Evolutionary conservation across 768 basidiomycete genomes (phyloP).

Genomic region (Solioccasus polychromus): DNA sequence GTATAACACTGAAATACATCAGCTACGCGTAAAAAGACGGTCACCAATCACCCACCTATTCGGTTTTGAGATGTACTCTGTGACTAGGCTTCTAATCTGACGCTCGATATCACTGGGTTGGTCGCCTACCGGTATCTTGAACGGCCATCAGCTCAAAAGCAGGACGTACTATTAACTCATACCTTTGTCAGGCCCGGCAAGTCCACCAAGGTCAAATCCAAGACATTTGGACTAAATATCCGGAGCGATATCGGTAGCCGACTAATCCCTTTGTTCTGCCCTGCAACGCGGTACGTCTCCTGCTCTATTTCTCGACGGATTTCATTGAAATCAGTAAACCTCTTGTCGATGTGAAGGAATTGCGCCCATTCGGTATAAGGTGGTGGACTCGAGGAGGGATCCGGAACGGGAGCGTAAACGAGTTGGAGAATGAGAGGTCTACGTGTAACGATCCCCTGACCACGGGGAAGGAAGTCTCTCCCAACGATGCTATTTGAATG

Average conservation of each 20-base stretch:
- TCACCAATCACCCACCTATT: slow-evolving; percentile 64
- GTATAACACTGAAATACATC: slow-evolving; percentile 68
- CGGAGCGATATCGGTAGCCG: slow-evolving; percentile 92
- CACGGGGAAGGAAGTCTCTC: slow-evolving; percentile 83
- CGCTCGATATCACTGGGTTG: slow-evolving; percentile 98
- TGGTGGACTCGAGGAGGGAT: slow-evolving; percentile 41
- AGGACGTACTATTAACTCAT: slow-evolving; percentile 16
- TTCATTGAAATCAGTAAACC: slow-evolving; percentile 94
- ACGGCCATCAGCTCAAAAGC: not conserved
- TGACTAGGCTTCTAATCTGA: slow-evolving; percentile 91
- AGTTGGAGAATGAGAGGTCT: slow-evolving; percentile 94
- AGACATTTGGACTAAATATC: slow-evolving; percentile 93
- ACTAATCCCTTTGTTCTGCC: slow-evolving; percentile 98
- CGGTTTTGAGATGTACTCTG: slow-evolving; percentile 95
- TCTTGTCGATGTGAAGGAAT: slow-evolving; percentile 94
- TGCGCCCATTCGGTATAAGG: slow-evolving; percentile 86
- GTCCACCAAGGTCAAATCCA: slow-evolving; percentile 96
- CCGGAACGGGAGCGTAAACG: slow-evolving; percentile 79
- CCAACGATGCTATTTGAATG: slow-evolving; percentile 76
- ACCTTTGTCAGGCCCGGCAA: slow-evolving; percentile 96
- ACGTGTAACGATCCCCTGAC: slow-evolving; percentile 93
- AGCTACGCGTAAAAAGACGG: not conserved
- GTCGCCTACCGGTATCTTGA: slow-evolving; percentile 90
- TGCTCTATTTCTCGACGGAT: slow-evolving; percentile 96
- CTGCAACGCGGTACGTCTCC: slow-evolving; percentile 95